Evolutionary conservation across 2,329 filamentous ascomycete genomes (phyloP).

Genomic region (Zymoseptoria pseudotritici): DNA sequence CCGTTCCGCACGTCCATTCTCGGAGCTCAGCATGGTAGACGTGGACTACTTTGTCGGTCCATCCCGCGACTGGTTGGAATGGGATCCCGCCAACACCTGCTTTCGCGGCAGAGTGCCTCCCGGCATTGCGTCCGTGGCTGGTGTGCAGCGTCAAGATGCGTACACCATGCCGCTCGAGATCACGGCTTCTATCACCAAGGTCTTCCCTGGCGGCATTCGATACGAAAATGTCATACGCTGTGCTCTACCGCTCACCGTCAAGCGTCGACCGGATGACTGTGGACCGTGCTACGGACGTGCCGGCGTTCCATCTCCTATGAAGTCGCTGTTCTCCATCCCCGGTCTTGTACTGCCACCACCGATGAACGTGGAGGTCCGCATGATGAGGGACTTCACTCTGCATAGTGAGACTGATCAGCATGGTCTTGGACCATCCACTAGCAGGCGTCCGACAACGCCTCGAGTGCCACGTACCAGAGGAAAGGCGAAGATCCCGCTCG

Average conservation of each 20-base stretch:
- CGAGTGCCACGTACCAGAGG: background rate
- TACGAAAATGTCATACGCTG: conserved; percentile 19
- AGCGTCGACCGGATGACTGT: conserved; percentile 17
- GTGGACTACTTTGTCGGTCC: conserved; percentile 16
- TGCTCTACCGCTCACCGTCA: conserved; percentile 19
- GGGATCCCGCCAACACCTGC: conserved; percentile 8
- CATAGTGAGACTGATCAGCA: background rate
- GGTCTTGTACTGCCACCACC: background rate
- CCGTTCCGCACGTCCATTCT: conserved; percentile 3
- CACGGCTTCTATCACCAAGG: conserved; percentile 10
- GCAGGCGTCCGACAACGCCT: background rate
- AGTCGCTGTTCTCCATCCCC: background rate
- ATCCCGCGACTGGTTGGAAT: conserved; percentile 12
- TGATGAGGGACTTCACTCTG: conserved; percentile 2
- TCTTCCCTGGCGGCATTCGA: conserved; percentile 13
- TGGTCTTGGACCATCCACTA: background rate
- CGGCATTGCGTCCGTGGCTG: conserved; percentile 10
- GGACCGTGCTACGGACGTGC: background rate
- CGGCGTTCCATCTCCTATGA: conserved; percentile 7
- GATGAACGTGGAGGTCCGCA: conserved; percentile 4
- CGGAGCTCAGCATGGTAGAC: conserved; percentile 2
- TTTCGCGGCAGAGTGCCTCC: conserved; percentile 16
- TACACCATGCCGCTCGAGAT: conserved; percentile 21
- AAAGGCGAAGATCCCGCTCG: background rate
- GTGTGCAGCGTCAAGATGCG: conserved; percentile 15